Base-by-base conservation (phyloP, 148 eudicot genomes). In the Spergularia marina region DNA sequence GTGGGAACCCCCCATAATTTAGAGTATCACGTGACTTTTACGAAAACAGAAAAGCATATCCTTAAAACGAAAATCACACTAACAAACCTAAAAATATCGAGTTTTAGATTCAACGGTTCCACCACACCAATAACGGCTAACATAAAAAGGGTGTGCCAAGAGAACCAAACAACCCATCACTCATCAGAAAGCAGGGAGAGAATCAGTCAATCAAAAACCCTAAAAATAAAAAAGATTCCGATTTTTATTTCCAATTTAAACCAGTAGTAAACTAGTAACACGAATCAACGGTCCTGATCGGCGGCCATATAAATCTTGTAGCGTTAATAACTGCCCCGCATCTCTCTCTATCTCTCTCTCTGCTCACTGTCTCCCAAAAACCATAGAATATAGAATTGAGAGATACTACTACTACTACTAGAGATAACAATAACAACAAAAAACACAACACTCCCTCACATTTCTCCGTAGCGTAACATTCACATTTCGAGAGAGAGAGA, bases 221-320 rank as follows among this genome's bases (percentile, higher is more conserved):
- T 71, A 77, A 18, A 53, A 68, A 44, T 7, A 47, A 10, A 66
- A 78, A 72, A 64, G 65, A 72, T 65, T 41, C 1, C 7, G 39
- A 53, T 64, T 65, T 56, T 40, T 14, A 12, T 20, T 30, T 30
- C 36, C 36, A 65, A 4, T 11, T 17, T 4, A 17, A 21, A 0
- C 12, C 10, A 65, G 44, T 7, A 12, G 25, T 23, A 23, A 23
- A 65, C 18, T 7, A 12, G 25, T 23, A 23, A 23, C 25, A 73
- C 64, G 41, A 72, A 82, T 77, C 65, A 77, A 83, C 81, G 86
- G 83, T 76, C 44, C 72, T 51, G 79, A 83, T 81, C 18, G 36
- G 70, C 58, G 18, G 53, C 44, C 67, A 4, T 54, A 69, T 40
- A 70, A 12, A 36, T 6, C 54, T 17, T 9, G 8, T 3, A 16